These are phyloP conservation scores for Ceratobasidium sp. DNA, from an alignment of 1,284 basidiomycete species.

Conservation along the genomic window DNA sequence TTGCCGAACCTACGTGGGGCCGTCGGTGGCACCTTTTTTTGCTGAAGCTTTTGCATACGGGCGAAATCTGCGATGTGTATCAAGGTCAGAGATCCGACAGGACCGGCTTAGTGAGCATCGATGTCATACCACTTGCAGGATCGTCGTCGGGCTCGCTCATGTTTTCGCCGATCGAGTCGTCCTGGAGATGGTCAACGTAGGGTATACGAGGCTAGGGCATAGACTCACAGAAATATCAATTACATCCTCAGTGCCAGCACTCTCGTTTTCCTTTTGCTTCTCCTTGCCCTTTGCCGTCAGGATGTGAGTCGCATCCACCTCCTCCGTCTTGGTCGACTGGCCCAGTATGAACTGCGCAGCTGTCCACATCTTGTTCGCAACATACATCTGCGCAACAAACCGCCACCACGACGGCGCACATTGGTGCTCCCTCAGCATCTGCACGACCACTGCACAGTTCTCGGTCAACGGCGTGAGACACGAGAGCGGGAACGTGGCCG, in stretches of 20 bases:
- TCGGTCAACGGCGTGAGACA: slow-evolving; percentile 28
- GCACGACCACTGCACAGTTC: slow-evolving; percentile 12
- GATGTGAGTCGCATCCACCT: not conserved
- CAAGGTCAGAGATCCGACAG: not conserved
- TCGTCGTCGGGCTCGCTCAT: slow-evolving; percentile 39
- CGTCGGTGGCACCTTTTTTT: slow-evolving; percentile 12
- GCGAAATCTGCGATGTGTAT: slow-evolving; percentile 17
- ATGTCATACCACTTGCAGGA: not conserved
- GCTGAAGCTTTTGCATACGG: slow-evolving; percentile 20
- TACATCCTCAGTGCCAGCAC: slow-evolving; percentile 14
- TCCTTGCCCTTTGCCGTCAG: slow-evolving; percentile 33
- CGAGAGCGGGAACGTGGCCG: slow-evolving; percentile 14
- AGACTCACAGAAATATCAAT: slow-evolving; percentile 41
- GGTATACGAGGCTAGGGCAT: not conserved
- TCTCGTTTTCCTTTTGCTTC: not conserved
- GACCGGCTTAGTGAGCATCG: not conserved
- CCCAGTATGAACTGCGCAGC: slow-evolving; percentile 29
- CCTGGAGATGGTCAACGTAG: slow-evolving; percentile 7
- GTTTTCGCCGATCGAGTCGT: slow-evolving; percentile 33
- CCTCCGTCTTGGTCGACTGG: slow-evolving; percentile 30
- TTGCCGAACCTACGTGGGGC: slow-evolving; percentile 15
- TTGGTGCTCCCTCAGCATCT: slow-evolving; percentile 32
- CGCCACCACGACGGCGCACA: slow-evolving; percentile 39
- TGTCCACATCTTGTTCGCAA: slow-evolving; percentile 38
- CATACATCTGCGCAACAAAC: slow-evolving; percentile 43